phyloP scores from a whole-genome alignment of 2,329 filamentous ascomycete species.

The Epichloe hybrida region DNA sequence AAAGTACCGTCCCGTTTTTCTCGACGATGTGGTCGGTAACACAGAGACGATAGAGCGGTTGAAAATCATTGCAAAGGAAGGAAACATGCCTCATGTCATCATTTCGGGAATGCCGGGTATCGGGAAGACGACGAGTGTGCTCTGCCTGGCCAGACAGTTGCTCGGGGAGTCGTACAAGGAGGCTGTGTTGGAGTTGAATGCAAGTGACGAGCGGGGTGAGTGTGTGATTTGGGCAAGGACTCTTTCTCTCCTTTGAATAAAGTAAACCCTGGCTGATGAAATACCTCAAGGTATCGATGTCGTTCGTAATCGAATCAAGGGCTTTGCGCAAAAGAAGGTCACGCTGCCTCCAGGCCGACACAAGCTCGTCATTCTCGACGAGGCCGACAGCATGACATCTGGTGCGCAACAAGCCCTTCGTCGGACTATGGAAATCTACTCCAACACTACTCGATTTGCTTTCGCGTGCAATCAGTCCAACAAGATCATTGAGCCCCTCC shows the following conservation, averaged over 20 bases:
- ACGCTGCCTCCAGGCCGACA: constrained; percentile 82
- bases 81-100: constrained; percentile 98
- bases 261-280: neutral
- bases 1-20: constrained; percentile 88
- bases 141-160: constrained; percentile 84
- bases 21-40: constrained; percentile 96
- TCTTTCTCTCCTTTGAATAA: neutral
- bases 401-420: constrained; percentile 91
- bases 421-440: constrained; percentile 98
- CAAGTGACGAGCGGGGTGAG: constrained; percentile 78
- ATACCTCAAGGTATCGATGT: constrained; percentile 67
- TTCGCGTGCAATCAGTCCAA: constrained; percentile 98
- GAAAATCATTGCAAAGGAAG: constrained; percentile 96
- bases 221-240: neutral
- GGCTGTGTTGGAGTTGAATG: constrained; percentile 90
- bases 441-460: constrained; percentile 87
- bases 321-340: constrained; percentile 97
- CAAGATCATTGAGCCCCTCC: constrained; percentile 98
- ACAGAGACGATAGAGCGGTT: constrained; percentile 93
- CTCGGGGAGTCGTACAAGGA: constrained; percentile 93
- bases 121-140: constrained; percentile 90
- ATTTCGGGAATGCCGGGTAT: constrained; percentile 99
- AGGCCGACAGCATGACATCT: constrained; percentile 96
- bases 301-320: constrained; percentile 93
- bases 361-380: constrained; percentile 94